A percentile compares a stretch with the other conserved stretches of the same genome.
Evolutionary conservation across 1,284 basidiomycete genomes (phyloP).

Genomic region (Salmacisia buchloeana): DNA sequence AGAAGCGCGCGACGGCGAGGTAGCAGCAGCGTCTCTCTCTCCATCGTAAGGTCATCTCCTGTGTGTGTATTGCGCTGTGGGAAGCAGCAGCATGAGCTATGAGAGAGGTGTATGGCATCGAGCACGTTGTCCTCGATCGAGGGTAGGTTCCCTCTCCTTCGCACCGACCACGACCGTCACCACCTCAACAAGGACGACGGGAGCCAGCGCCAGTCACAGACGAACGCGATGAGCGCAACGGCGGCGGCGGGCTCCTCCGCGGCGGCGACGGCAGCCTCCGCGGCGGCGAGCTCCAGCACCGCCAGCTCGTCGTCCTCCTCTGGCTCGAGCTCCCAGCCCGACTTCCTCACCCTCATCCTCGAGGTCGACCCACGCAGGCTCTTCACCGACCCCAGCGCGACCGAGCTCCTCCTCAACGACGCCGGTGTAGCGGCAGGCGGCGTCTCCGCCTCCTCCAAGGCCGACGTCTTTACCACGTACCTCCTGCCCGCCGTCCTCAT

Average conservation of each 20-base stretch:
- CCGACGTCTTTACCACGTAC: neutral
- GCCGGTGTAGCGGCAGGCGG: no score
- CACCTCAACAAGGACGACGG: no score
- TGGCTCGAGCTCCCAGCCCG: slow-evolving; percentile 19
- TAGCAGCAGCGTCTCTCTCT: neutral
- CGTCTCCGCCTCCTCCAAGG: neutral
- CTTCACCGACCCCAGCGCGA: neutral
- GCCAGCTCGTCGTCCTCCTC: neutral
- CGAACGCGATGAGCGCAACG: slow-evolving; percentile 13
- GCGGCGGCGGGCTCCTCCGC: neutral
- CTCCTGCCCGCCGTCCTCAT: slow-evolving; percentile 58
- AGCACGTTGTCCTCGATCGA: no score
- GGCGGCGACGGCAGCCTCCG: neutral
- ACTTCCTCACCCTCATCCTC: slow-evolving; percentile 44
- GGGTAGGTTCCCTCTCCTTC: no score
- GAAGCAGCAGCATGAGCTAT: no score
- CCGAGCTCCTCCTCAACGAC: neutral
- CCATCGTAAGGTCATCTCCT: no score
- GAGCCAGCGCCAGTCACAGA: no score
- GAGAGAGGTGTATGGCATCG: no score
- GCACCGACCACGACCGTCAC: no score
- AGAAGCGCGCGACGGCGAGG: slow-evolving; percentile 4
- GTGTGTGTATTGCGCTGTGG: no score
- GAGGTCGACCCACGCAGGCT: slow-evolving; percentile 31
- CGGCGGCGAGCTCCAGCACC: neutral